Base-by-base conservation (phyloP, 768 basidiomycete genomes). In the Tubosaeta brunneosetosa region DNA sequence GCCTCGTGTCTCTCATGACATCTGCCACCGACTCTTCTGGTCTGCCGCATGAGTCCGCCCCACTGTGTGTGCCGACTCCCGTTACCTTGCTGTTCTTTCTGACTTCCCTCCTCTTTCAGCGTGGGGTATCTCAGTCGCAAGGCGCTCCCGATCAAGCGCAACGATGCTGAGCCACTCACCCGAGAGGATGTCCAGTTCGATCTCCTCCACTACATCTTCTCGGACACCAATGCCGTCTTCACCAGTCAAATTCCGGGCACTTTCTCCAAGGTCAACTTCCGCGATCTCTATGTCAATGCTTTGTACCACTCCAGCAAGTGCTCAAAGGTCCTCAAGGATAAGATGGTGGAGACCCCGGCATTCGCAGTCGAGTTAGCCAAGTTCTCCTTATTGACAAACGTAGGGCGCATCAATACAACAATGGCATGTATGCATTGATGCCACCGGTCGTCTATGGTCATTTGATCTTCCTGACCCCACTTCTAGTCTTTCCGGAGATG, bases 401-500 rank as follows among this genome's bases (percentile, higher is more conserved):
- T 93, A 44, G 92, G 92, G 25, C 77, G 91, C 56, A 89, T 94
- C 71, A 94, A 94, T 65, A 94, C 93, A 36, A 94, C 92, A 31
- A 85, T 93, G 82, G 91, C 91, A 47, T 86, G 83, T 88, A 71
- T 74, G 84, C 68, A 55, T 50, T 55, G 4, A 19, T 50, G 43
- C 47, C 47, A 56, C 52, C n/a, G 52, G 51, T 50, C 49, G 44
- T 40, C 42, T 26, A 32, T 41, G 33, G 19, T 33, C 34, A 36
- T 50, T 57, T 47, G 40, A 50, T 60, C 49, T 19, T 53, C 26
- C 59, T 69, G 42, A 66, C 54, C 52, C 47, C 51, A 14, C 46
- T 47, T 60, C 38, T 64, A 91, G 89, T 94, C 73, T 92, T 91
- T 67, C 90, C 90, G 51, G 90, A 92, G 74, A 93, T 94, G 91